Conservation (phyloP, 306 rosid species). For the Carpinus viminea region DNA sequence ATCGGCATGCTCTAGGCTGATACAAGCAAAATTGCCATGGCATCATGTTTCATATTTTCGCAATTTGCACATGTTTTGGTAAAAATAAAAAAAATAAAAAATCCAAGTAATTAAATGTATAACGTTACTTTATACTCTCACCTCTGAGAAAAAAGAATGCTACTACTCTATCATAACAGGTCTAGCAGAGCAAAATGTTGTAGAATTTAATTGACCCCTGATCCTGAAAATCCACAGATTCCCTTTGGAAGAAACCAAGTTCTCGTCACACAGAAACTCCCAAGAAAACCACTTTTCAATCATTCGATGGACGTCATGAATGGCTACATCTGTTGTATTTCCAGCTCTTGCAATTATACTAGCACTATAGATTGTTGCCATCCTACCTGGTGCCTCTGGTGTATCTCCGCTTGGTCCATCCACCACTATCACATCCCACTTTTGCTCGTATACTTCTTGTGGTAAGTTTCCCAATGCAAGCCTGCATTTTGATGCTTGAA, state of each 20-base stretch:
- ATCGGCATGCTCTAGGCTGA: background rate
- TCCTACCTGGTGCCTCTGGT: constrained; percentile 76
- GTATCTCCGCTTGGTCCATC: constrained; percentile 79
- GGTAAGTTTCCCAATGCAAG: constrained; percentile 78
- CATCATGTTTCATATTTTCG: constrained; percentile 1
- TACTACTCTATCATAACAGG: constrained; percentile 26
- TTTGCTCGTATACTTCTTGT: constrained; percentile 54
- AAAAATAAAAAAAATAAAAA: constrained; percentile 10
- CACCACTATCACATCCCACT: constrained; percentile 79
- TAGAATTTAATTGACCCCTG: constrained; percentile 44
- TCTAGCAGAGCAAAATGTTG: constrained; percentile 60
- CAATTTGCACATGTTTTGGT: background rate
- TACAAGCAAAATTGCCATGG: background rate
- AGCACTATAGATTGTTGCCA: constrained; percentile 74
- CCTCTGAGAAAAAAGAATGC: constrained; percentile 6
- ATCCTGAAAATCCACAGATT: constrained; percentile 83
- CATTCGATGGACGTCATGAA: constrained; percentile 75
- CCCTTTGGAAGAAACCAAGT: constrained; percentile 74
- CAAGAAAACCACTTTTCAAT: constrained; percentile 93
- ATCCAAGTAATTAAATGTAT: background rate
- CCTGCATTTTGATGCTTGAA: constrained; percentile 66
- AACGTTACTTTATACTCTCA: constrained; percentile 6
- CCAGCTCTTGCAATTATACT: constrained; percentile 72
- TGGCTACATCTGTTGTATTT: constrained; percentile 57
- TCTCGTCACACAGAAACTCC: constrained; percentile 91